phyloP scores from a whole-genome alignment of 2,329 filamentous ascomycete genomes.

The Knoxdaviesia capensis region DNA sequence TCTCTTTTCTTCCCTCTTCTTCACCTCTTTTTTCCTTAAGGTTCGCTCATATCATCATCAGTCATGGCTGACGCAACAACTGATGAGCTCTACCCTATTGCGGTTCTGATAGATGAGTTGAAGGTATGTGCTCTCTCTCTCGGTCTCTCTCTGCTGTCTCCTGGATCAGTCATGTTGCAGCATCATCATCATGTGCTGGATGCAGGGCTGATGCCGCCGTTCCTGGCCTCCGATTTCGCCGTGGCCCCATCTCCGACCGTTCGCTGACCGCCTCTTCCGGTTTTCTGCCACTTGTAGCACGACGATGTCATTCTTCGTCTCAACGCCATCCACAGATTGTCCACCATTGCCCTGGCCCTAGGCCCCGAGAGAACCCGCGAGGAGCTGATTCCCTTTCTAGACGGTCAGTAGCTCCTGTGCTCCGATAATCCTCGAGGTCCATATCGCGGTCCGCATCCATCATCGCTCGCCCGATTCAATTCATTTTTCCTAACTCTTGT shows the following conservation, averaged over 20 bases:
- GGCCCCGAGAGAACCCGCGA: conserved; percentile 93
- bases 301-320: conserved; percentile 95
- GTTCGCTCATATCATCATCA: conserved; percentile 15
- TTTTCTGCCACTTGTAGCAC: conserved; percentile 38
- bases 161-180: not conserved
- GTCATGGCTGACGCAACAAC: conserved; percentile 71
- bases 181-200: no score
- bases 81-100: conserved; percentile 99
- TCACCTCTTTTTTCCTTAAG: not conserved
- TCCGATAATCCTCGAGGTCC: not conserved
- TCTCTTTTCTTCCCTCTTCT: not conserved
- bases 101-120: conserved; percentile 97
- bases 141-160: conserved; percentile 3
- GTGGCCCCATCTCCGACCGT: not conserved
- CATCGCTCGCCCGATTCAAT: conserved; percentile 3
- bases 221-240: conserved; percentile 5
- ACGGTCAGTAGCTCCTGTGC: conserved; percentile 44
- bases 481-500: conserved; percentile 10
- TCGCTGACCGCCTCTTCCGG: conserved; percentile 3
- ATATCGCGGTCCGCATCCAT: not conserved
- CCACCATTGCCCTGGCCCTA: conserved; percentile 90
- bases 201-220: conserved; percentile 8
- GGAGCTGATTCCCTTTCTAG: conserved; percentile 95
- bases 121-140: conserved; percentile 45
- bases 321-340: conserved; percentile 95